Evolutionary conservation across 495 filamentous ascomycete genomes (phyloP).

Genomic region (Pyrenula massariospora): DNA sequence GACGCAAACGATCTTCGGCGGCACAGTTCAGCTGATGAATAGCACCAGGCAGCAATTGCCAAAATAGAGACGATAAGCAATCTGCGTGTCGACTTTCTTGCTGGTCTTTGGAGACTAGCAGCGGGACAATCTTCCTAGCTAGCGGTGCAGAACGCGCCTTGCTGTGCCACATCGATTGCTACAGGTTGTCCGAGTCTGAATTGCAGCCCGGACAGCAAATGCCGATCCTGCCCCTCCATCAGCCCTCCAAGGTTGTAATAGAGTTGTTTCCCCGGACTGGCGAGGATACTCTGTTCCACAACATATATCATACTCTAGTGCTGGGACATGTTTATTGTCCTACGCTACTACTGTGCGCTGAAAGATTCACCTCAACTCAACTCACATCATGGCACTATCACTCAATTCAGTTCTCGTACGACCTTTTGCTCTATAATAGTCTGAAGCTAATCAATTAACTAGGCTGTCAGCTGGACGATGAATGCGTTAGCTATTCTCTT

Average conservation of each 20-base stretch:
- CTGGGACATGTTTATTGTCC: no score
- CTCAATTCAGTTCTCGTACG: no score
- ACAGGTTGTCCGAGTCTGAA: not conserved
- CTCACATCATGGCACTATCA: no score
- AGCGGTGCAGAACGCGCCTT: not conserved
- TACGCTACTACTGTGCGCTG: no score
- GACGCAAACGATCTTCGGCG: not conserved
- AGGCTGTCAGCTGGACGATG: not conserved
- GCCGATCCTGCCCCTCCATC: no score
- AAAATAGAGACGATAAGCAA: not conserved
- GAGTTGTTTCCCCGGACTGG: no score
- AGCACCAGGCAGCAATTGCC: not conserved
- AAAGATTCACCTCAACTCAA: no score
- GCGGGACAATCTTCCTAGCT: not conserved
- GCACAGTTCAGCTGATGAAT: not conserved
- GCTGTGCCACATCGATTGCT: not conserved
- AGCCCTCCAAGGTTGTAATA: no score
- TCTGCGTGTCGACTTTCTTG: not conserved
- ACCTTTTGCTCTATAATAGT: no score
- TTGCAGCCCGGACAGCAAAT: not conserved
- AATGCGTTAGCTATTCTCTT: not conserved
- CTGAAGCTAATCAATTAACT: no score
- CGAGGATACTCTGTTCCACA: no score
- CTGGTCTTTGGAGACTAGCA: not conserved
- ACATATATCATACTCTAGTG: no score